phyloP scores from a whole-genome alignment of 2,329 filamentous ascomycete species.

The Cryphonectria radicalis region DNA sequence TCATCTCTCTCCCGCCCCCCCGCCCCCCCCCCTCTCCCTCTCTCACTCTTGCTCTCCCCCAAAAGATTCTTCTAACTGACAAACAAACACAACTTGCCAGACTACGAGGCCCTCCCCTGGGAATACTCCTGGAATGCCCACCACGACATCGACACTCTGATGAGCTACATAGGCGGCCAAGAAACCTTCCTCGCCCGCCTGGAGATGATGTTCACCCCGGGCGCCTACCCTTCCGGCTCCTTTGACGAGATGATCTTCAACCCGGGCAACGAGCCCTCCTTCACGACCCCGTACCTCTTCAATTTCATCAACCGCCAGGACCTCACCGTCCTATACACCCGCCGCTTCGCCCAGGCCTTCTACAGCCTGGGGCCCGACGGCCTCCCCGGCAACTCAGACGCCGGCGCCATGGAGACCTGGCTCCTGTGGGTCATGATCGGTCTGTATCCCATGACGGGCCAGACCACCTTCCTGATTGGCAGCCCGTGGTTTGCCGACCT shows the following conservation, averaged over 20 bases:
- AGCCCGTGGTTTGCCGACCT: conserved; percentile 66
- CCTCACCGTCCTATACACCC: conserved; percentile 61
- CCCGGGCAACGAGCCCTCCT: conserved; percentile 69
- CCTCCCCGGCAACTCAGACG: conserved; percentile 72
- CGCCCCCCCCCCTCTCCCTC: no score
- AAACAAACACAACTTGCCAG: conserved; percentile 17
- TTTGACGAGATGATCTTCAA: conserved; percentile 66
- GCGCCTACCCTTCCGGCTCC: conserved; percentile 46
- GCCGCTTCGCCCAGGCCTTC: conserved; percentile 61
- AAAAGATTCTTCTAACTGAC: no score
- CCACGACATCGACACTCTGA: conserved; percentile 63
- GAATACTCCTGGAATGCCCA: conserved; percentile 72
- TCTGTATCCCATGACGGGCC: conserved; percentile 69
- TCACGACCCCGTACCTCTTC: conserved; percentile 71
- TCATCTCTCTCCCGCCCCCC: no score
- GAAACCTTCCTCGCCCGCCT: conserved; percentile 60
- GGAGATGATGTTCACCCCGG: conserved; percentile 62
- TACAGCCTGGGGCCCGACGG: conserved; percentile 60
- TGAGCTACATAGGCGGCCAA: conserved; percentile 59
- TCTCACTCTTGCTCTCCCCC: no score
- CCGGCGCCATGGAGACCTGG: conserved; percentile 75
- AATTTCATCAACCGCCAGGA: conserved; percentile 68
- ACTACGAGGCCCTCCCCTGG: conserved; percentile 65
- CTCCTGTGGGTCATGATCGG: conserved; percentile 71
- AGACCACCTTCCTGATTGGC: conserved; percentile 68